These are phyloP conservation scores for Streptanthus diversifolius DNA, from an alignment of 345 rosid genomes.

Conservation along the genomic window DNA sequence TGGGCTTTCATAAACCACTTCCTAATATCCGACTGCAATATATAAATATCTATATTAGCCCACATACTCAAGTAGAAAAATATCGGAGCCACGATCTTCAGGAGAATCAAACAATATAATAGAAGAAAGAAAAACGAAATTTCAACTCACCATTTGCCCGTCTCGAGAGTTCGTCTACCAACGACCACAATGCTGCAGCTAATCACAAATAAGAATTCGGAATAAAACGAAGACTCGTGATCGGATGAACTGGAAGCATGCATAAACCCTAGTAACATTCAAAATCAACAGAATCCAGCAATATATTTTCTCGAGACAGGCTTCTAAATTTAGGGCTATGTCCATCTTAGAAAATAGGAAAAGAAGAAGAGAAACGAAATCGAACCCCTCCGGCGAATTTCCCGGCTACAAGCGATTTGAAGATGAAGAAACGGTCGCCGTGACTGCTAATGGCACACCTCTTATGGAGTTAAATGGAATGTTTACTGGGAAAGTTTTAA, in stretches of 20 bases:
- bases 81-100: not conserved
- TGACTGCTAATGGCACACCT: not conserved
- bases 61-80: not conserved
- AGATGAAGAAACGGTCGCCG: constrained; percentile 30
- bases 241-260: constrained; percentile 11
- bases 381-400: constrained; percentile 28
- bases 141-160: constrained; percentile 25
- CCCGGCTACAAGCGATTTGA: constrained; percentile 15
- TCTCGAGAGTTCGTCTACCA: constrained; percentile 5
- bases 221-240: not conserved
- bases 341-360: not conserved
- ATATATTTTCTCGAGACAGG: not conserved
- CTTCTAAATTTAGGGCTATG: constrained; percentile 17
- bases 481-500: not conserved
- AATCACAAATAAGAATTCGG: constrained; percentile 2
- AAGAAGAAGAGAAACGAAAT: not conserved
- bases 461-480: not conserved
- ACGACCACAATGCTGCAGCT: constrained; percentile 30
- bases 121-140: not conserved
- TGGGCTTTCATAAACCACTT: constrained; percentile 98
- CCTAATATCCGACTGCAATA: constrained; percentile 83
- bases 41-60: not conserved
- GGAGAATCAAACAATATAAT: not conserved
- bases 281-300: constrained; percentile 9
- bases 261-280: constrained; percentile 28